These are phyloP conservation scores for Pleomassaria siparia DNA, from an alignment of 2,329 filamentous ascomycete species.

Conservation along the genomic window DNA sequence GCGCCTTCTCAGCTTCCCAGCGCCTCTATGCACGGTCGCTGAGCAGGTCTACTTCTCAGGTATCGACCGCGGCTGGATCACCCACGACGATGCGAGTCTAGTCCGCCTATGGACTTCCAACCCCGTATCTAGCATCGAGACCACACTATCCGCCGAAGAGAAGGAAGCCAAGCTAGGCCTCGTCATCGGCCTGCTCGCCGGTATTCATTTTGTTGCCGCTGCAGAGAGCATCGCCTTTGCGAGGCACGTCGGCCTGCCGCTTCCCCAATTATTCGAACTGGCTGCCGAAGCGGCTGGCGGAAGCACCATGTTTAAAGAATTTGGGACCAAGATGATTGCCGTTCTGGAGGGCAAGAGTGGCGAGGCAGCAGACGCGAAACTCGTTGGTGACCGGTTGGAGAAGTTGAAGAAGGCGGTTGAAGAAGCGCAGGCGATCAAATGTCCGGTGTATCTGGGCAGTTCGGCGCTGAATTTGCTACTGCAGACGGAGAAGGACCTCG, in stretches of 20 bases:
- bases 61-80: conserved; percentile 58
- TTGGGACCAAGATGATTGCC: conserved; percentile 34
- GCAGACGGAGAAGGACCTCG: conserved; percentile 27
- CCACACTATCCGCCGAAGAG: conserved; percentile 22
- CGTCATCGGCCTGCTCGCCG: conserved; percentile 34
- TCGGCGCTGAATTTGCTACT: conserved; percentile 34
- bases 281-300: conserved; percentile 42
- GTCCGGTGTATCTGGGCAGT: conserved; percentile 35
- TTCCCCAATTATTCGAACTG: conserved; percentile 40
- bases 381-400: conserved; percentile 21
- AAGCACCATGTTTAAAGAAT: conserved; percentile 37
- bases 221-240: conserved; percentile 42
- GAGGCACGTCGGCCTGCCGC: conserved; percentile 39
- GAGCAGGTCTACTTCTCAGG: conserved; percentile 67
- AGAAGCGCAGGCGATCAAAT: conserved; percentile 38
- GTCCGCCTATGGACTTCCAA: conserved; percentile 55
- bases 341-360: conserved; percentile 30
- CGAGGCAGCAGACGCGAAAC: conserved; percentile 11
- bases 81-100: conserved; percentile 58
- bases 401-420: conserved; percentile 31
- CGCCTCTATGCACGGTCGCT: conserved; percentile 62
- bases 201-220: conserved; percentile 40
- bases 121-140: conserved; percentile 40
- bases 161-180: conserved; percentile 40
- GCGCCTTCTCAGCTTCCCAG: conserved; percentile 58